A percentile compares a stretch with the other conserved stretches of the same genome.
These are phyloP conservation scores for Epichloe baconii DNA, from an alignment of 2,329 filamentous ascomycete genomes.

Conservation along the genomic window DNA sequence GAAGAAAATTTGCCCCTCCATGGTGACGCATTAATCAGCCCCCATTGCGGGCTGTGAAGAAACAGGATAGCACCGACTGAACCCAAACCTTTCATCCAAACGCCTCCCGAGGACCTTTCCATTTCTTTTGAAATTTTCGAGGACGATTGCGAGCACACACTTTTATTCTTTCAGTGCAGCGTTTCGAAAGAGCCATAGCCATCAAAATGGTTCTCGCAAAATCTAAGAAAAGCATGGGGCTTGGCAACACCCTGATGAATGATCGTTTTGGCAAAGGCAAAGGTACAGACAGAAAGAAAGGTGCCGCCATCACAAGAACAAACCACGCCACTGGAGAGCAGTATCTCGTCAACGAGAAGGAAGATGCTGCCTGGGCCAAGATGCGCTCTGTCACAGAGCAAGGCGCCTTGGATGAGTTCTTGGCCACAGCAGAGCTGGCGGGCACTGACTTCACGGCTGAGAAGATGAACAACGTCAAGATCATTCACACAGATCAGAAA, in stretches of 20 bases:
- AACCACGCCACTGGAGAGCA: slow-evolving; percentile 71
- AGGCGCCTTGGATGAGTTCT: slow-evolving; percentile 88
- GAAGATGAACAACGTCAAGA: slow-evolving; percentile 98
- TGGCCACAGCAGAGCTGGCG: slow-evolving; percentile 91
- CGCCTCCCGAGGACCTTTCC: background rate
- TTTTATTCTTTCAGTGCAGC: background rate
- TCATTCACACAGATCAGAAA: slow-evolving; percentile 91
- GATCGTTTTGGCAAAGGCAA: slow-evolving; percentile 94
- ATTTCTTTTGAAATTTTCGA: background rate
- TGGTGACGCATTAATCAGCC: slow-evolving; percentile 27
- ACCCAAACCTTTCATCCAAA: background rate
- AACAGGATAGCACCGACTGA: background rate
- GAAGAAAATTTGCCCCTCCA: slow-evolving; percentile 37
- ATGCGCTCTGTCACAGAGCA: slow-evolving; percentile 99
- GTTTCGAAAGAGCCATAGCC: slow-evolving; percentile 3
- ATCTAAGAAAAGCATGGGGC: slow-evolving; percentile 86
- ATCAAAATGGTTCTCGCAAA: slow-evolving; percentile 56
- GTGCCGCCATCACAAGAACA: slow-evolving; percentile 46
- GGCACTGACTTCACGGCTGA: slow-evolving; percentile 97
- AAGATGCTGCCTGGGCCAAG: slow-evolving; percentile 95
- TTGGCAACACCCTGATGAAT: slow-evolving; percentile 97
- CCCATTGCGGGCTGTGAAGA: background rate
- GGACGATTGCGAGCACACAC: background rate
- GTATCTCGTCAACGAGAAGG: slow-evolving; percentile 82
- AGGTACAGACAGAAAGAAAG: slow-evolving; percentile 67